Percentiles rank a stretch among this genome's conserved stretches.
Conservation (phyloP, 805 yeast species). For the Yarrowia sp. region DNA sequence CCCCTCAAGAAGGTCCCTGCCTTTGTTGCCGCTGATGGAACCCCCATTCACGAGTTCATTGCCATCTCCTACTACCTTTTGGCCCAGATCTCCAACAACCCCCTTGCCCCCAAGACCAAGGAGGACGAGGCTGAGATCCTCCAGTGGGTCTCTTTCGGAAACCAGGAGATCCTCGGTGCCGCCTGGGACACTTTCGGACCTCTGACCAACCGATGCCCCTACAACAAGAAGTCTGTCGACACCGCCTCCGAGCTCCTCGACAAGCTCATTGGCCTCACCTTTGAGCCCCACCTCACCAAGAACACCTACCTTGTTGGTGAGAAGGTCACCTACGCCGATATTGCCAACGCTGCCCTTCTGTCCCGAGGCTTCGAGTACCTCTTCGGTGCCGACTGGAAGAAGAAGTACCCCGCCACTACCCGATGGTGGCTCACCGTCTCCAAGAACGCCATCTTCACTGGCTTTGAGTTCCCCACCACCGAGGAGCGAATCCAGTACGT, state of each 20-base stretch:
- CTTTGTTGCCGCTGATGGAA: constrained; percentile 64
- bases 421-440: constrained; percentile 69
- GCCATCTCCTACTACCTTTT: constrained; percentile 55
- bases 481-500: constrained; percentile 65
- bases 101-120: constrained; percentile 63
- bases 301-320: constrained; percentile 73
- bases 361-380: constrained; percentile 50
- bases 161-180: constrained; percentile 58
- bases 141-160: constrained; percentile 75
- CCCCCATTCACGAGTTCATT: constrained; percentile 59
- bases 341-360: constrained; percentile 51
- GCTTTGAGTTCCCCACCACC: constrained; percentile 53
- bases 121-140: constrained; percentile 64
- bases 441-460: constrained; percentile 47
- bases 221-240: constrained; percentile 71
- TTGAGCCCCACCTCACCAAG: constrained; percentile 42
- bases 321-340: constrained; percentile 63
- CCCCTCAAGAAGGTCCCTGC: constrained; percentile 61
- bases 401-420: constrained; percentile 56
- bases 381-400: constrained; percentile 66
- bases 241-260: constrained; percentile 45
- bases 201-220: constrained; percentile 62
- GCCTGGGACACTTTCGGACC: constrained; percentile 56
- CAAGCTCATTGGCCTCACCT: constrained; percentile 43
- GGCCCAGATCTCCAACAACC: constrained; percentile 33